phyloP scores from a whole-genome alignment of 2,329 filamentous ascomycete genomes.

The Leptographium galeiforme region DNA sequence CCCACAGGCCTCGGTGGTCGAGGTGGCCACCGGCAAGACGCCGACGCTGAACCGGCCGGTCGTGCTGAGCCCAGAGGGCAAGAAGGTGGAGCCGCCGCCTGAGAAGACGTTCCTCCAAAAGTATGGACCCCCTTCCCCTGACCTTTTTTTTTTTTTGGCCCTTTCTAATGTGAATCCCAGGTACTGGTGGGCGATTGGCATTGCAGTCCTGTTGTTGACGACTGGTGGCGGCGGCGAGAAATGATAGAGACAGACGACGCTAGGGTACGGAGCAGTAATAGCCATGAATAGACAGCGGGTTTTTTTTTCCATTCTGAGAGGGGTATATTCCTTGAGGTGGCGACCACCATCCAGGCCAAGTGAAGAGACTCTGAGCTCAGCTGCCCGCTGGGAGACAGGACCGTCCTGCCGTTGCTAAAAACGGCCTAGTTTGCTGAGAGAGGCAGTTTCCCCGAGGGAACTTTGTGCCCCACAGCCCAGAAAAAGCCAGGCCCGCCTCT shows the following conservation, averaged over 20 bases:
- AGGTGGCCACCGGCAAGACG: constrained; percentile 34
- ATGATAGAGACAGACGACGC: neutral
- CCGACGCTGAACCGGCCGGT: constrained; percentile 52
- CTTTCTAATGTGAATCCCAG: constrained; percentile 19
- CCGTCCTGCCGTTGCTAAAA: neutral
- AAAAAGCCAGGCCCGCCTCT: neutral
- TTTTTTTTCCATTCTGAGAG: neutral
- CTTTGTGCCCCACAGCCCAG: neutral
- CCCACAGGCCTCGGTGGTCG: constrained; percentile 40
- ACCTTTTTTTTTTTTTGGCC: neutral
- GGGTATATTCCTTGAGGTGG: neutral
- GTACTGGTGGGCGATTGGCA: constrained; percentile 53
- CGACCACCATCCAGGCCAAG: neutral
- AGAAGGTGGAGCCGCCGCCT: constrained; percentile 34
- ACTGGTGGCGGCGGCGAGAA: neutral
- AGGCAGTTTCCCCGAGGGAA: constrained; percentile 7
- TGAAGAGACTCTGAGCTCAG: neutral
- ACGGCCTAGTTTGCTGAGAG: neutral
- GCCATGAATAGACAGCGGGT: too few species aligned
- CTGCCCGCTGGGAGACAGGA: neutral
- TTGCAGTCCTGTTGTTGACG: constrained; percentile 32
- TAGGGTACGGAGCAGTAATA: neutral
- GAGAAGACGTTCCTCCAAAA: constrained; percentile 57
- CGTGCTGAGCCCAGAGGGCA: constrained; percentile 46
- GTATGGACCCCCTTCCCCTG: constrained; percentile 19